Percentiles rank a stretch among this genome's conserved stretches.
Evolutionary conservation across 2,329 filamentous ascomycete species (phyloP).

Genomic region (Coniochaeta sp.): DNA sequence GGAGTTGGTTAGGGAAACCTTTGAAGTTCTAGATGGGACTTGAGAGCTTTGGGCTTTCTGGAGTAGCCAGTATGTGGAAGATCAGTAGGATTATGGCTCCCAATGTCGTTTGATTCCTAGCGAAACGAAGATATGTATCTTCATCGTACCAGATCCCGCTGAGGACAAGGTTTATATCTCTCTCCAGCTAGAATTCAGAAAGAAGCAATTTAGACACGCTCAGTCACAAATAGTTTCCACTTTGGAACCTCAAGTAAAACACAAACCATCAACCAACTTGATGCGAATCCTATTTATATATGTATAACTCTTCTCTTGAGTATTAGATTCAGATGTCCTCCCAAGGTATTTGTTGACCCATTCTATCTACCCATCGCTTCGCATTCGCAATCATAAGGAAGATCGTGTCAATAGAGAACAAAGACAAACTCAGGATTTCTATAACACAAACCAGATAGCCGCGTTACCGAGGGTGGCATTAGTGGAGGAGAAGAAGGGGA

Average conservation of each 20-base stretch:
- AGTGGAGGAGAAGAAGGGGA: not conserved
- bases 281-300: not conserved
- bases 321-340: not conserved
- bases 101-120: too few species aligned
- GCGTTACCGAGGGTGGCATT: not conserved
- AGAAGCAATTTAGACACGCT: too few species aligned
- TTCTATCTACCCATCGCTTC: not conserved
- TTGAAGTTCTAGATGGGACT: conserved; percentile 12
- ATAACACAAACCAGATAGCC: not conserved
- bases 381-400: not conserved
- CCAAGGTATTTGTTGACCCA: not conserved
- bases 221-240: too few species aligned
- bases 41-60: not conserved
- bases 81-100: too few species aligned
- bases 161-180: too few species aligned
- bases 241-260: not conserved
- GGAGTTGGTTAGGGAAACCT: conserved; percentile 27
- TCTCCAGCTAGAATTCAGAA: too few species aligned
- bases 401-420: not conserved
- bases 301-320: not conserved
- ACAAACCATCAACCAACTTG: not conserved
- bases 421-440: not conserved
- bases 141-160: too few species aligned
- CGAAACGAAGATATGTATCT: too few species aligned
- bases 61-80: not conserved